Evolutionary conservation across 163 green algal genomes (phyloP).

Genomic region (Chlorella variabilis): DNA sequence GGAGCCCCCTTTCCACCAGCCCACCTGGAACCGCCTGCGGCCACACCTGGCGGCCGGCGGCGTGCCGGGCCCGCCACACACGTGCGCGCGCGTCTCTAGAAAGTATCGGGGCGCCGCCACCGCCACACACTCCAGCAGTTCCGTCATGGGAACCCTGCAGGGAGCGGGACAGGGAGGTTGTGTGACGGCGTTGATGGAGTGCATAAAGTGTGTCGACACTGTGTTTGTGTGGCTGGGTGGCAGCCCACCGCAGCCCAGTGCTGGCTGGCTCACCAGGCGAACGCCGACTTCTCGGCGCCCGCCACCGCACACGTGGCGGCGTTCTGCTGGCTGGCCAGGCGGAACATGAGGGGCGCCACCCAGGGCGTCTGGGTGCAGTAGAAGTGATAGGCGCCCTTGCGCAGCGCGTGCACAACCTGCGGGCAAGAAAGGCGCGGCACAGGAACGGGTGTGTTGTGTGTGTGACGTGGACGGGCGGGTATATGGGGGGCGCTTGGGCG

Average conservation of each 20-base stretch:
- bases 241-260: no score
- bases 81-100: conserved; percentile 6
- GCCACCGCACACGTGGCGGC: conserved; percentile 43
- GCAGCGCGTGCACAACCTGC: conserved; percentile 26
- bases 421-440: no score
- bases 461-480: neutral
- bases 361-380: conserved; percentile 45
- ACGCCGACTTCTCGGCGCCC: conserved; percentile 58
- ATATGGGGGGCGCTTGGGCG: no score
- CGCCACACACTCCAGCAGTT: conserved; percentile 40
- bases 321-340: conserved; percentile 53
- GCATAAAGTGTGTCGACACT: no score
- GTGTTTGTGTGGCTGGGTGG: no score
- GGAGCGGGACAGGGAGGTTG: neutral
- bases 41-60: conserved; percentile 19
- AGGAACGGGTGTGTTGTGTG: neutral
- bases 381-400: conserved; percentile 50
- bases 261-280: conserved; percentile 60
- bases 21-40: conserved; percentile 31
- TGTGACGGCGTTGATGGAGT: neutral
- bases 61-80: conserved; percentile 30
- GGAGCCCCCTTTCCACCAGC: no score
- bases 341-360: conserved; percentile 58
- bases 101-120: conserved; percentile 34
- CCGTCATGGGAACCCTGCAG: conserved; percentile 47